A percentile compares a stretch with the other conserved stretches of the same genome.
phyloP scores from a whole-genome alignment of 2,329 filamentous ascomycete species.

The Orbilia blumenaviensis region DNA sequence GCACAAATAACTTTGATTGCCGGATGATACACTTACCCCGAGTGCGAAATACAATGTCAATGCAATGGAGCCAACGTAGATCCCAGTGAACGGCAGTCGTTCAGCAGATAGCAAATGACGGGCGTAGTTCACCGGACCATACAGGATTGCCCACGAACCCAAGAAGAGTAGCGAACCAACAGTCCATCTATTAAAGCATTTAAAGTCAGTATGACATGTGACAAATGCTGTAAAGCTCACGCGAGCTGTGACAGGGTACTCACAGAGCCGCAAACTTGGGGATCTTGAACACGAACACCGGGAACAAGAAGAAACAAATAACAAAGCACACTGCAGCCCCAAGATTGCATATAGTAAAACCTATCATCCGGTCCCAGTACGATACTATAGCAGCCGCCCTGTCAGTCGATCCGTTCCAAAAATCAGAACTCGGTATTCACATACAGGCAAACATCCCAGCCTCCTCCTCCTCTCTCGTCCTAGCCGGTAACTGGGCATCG shows the following conservation, averaged over 20 bases:
- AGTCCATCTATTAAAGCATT: slow-evolving; percentile 81
- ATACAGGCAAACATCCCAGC: slow-evolving; percentile 95
- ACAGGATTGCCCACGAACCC: slow-evolving; percentile 89
- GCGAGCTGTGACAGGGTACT: slow-evolving; percentile 64
- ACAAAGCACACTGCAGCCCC: slow-evolving; percentile 91
- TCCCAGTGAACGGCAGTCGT: slow-evolving; percentile 88
- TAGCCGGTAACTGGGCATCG: slow-evolving; percentile 80
- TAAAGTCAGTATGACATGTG: slow-evolving; percentile 40
- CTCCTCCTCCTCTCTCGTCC: slow-evolving; percentile 87
- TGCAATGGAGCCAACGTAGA: slow-evolving; percentile 91
- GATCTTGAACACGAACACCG: slow-evolving; percentile 79
- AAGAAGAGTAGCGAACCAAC: slow-evolving; percentile 91
- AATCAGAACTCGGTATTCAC: slow-evolving; percentile 63
- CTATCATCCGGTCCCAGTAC: slow-evolving; percentile 92
- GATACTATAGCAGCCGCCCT: slow-evolving; percentile 72
- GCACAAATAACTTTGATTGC: slow-evolving; percentile 41
- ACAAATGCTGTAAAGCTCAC: slow-evolving; percentile 9
- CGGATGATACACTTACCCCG: slow-evolving; percentile 75
- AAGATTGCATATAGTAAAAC: slow-evolving; percentile 91
- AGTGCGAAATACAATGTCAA: slow-evolving; percentile 92
- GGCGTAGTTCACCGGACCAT: slow-evolving; percentile 85
- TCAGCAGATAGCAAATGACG: slow-evolving; percentile 84
- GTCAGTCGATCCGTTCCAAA: slow-evolving; percentile 54
- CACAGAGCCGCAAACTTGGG: slow-evolving; percentile 97
- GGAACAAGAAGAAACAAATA: slow-evolving; percentile 89